Base-by-base conservation (phyloP, 2,329 filamentous ascomycete species). In the Colletotrichum godetiae region DNA sequence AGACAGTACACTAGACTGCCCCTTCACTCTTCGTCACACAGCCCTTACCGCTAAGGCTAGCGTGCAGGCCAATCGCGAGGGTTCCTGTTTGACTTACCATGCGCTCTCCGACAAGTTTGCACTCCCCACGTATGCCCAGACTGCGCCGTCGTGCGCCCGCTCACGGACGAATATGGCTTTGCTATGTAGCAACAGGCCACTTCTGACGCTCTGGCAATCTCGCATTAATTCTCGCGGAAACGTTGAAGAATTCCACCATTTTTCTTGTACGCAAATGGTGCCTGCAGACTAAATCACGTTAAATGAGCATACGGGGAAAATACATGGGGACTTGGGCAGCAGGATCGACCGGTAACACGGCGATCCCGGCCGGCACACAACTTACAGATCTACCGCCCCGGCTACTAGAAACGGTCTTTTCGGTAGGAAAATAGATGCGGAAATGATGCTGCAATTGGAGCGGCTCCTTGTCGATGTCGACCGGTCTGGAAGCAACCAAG, bases 71-170 rank as follows among this genome's bases (percentile, higher is more conserved):
- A 75, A 76, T 60, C 74, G 75, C 76, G 75, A 77, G 76, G 64
- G n/a, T 37, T 68, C 52, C 24, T n/a, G 61, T 58, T 63, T 49
- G 15, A 85, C 91, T 86, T 84, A 95, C 93, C 97, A 99, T 35
- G 97, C 97, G 80, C 94, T 95, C 82, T 98, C 95, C 0, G 95
- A 97, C 33, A 98, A 84, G 82, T 99, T 99, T 8, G 95, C 94
- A 77, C 94, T 97, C 19, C 97, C 97, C 49, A 98, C 84, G 79
- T 98, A 98, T 2, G 89, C 92, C 92, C 94, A 98, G 5, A 91
- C 91, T 71, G 75, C 68, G 64, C 13, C 46, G 67, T 60, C 27
- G 37, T 75, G 49, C 35, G 53, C 60, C 56, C 53, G 37, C 62
- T 68, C 68, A 10, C 61, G 84, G 29, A 89, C 88, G 64, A 90